A percentile compares a stretch with the other conserved stretches of the same genome.
phyloP scores from a whole-genome alignment of 768 basidiomycete species.

The Boletus reticulatus region DNA sequence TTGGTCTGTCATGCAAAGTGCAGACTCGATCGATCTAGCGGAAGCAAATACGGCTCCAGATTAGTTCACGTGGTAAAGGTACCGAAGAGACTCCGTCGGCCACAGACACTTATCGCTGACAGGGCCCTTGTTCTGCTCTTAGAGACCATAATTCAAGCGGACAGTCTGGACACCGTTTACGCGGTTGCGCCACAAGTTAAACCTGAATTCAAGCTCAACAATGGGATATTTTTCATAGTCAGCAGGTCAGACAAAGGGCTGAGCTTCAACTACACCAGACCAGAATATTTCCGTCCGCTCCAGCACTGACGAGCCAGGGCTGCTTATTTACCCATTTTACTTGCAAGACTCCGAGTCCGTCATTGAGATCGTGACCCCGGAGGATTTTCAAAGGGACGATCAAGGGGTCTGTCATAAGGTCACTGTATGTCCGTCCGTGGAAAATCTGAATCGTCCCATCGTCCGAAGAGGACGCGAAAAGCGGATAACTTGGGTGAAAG shows the following conservation, averaged over 20 bases:
- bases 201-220: conserved; percentile 24
- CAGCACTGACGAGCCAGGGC: conserved; percentile 91
- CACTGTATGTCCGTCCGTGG: conserved; percentile 92
- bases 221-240: conserved; percentile 21
- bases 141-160: conserved; percentile 8
- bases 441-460: conserved; percentile 97
- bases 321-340: conserved; percentile 85
- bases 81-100: conserved; percentile 1
- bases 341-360: conserved; percentile 89
- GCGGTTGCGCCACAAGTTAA: conserved; percentile 14
- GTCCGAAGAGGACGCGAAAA: conserved; percentile 95
- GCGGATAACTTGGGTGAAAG: conserved; percentile 92
- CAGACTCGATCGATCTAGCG: conserved; percentile 1
- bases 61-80: not conserved
- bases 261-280: conserved; percentile 79
- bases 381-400: conserved; percentile 98
- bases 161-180: conserved; percentile 10
- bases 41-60: conserved; percentile 9
- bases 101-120: not conserved
- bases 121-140: conserved; percentile 6
- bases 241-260: conserved; percentile 31
- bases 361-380: conserved; percentile 81
- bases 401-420: conserved; percentile 94
- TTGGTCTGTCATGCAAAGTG: not conserved
- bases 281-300: conserved; percentile 84